Base-by-base conservation (phyloP, 2,329 filamentous ascomycete species). In the Fusarium sp. region DNA sequence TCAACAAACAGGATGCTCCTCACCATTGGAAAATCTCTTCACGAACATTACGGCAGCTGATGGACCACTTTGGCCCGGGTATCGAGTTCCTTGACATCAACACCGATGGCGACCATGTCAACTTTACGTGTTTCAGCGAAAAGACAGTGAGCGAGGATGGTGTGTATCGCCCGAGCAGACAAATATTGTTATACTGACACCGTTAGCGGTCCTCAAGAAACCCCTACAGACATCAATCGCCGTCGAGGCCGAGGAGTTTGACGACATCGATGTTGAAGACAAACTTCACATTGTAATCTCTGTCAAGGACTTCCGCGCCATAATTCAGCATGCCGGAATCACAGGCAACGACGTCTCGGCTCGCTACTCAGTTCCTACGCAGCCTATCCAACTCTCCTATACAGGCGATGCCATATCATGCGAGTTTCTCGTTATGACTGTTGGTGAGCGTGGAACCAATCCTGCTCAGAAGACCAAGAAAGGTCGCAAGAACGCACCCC, bases 401-500 rank as follows among this genome's bases (percentile, higher is more conserved):
- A 84, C 86, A 25, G 86, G 87, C 43, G 89, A 91, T 61, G 91
- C 90, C 34, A 84, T 94, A 32, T 81, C 87, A 40, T 93, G 90
- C 78, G 90, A 94, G 69, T 94, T 94, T 72, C 91, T 93, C 45
- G 85, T 95, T 64, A 94, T 94, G 92, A 95, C 92, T 2, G 89
- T 92, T 11, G 92, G 92, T 16, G 91, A 93, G 70, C 83, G 85
- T 61, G 83, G 84, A 54, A 84, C 80, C 28, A 85, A 83, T 47
- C 78, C 82, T 7, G 78, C 77, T 13, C 84, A 84, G 63, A 86
- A 83, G 74, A 82, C 81, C 46, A 86, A 83, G 68, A 86, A 82
- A 64, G 76, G 79, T 1, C 78, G 79, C 47, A 87, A 84, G 69
- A 77, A 78, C 30, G 75, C 78, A 23, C 73, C 77, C 16, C 77